phyloP scores from a whole-genome alignment of 2,329 filamentous ascomycete species.

The Alternaria burnsii region DNA sequence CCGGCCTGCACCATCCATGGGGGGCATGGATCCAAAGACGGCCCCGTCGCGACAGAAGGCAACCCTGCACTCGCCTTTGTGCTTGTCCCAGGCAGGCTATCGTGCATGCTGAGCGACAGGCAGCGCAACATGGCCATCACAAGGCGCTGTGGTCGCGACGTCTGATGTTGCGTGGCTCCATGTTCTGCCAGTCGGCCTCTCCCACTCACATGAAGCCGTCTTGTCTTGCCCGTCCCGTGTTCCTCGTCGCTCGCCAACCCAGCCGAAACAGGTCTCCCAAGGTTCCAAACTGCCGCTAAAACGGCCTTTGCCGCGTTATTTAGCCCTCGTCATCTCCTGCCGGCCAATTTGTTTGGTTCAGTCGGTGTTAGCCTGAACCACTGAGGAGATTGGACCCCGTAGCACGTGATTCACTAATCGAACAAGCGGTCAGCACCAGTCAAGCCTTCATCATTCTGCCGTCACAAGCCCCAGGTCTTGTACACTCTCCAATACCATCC shows the following conservation, averaged over 20 bases:
- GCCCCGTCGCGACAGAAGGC: constrained; percentile 27
- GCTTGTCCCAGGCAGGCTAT: background rate
- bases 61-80: constrained; percentile 26
- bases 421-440: constrained; percentile 10
- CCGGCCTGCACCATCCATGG: constrained; percentile 21
- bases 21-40: constrained; percentile 22
- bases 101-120: background rate
- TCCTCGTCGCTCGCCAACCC: constrained; percentile 2
- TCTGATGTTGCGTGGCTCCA: constrained; percentile 8
- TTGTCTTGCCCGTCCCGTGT: constrained; percentile 6
- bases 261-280: constrained; percentile 6
- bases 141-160: background rate
- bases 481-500: constrained; percentile 4
- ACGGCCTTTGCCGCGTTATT: constrained; percentile 15
- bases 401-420: background rate
- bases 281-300: constrained; percentile 12
- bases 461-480: constrained; percentile 16
- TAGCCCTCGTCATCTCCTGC: constrained; percentile 2
- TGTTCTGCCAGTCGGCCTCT: background rate
- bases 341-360: background rate
- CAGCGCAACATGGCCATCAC: background rate
- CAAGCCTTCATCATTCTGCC: constrained; percentile 22
- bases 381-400: background rate
- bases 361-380: background rate
- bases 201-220: constrained; percentile 1